Conservation (phyloP, 2,329 filamentous ascomycete species). For the Colletotrichum paranaense region DNA sequence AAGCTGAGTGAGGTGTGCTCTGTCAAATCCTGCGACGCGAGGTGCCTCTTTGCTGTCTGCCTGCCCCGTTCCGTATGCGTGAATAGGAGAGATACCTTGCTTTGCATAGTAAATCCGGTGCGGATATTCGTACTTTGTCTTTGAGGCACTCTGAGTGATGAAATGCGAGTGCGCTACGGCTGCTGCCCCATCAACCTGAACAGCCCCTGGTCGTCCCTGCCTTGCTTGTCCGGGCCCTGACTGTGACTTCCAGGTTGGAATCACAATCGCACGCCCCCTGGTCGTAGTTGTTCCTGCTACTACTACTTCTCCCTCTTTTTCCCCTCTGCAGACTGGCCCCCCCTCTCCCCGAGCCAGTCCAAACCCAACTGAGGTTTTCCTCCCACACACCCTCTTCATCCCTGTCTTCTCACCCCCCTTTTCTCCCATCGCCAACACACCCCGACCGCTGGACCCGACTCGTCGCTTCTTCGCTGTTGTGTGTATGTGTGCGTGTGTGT, state of each 20-base stretch:
- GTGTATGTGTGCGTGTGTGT: conserved; percentile 18
- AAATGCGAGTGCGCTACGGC: conserved; percentile 13
- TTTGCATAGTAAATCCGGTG: not conserved
- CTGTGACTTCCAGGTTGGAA: conserved; percentile 13
- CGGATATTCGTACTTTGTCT: not conserved
- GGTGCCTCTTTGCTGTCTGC: conserved; percentile 9
- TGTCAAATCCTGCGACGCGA: not conserved
- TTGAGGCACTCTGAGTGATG: not conserved
- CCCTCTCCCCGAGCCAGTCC: conserved; percentile 13
- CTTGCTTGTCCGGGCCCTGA: conserved; percentile 7
- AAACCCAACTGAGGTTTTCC: conserved; percentile 31
- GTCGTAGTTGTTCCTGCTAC: conserved; percentile 5
- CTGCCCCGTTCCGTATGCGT: conserved; percentile 5
- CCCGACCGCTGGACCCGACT: conserved; percentile 32
- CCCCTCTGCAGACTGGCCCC: not conserved
- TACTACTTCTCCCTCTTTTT: conserved; percentile 9
- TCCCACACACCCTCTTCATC: conserved; percentile 18
- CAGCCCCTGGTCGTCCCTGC: conserved; percentile 9
- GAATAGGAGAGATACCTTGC: not conserved
- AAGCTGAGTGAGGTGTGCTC: not conserved
- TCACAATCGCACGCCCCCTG: conserved; percentile 17
- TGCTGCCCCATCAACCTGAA: conserved; percentile 34
- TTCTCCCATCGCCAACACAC: conserved; percentile 12
- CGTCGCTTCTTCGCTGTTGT: conserved; percentile 29
- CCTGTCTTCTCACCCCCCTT: conserved; percentile 9